A percentile compares a stretch with the other conserved stretches of the same genome.
Conservation (phyloP, 73 alveolate species). For the Breviolum minutum region DNA sequence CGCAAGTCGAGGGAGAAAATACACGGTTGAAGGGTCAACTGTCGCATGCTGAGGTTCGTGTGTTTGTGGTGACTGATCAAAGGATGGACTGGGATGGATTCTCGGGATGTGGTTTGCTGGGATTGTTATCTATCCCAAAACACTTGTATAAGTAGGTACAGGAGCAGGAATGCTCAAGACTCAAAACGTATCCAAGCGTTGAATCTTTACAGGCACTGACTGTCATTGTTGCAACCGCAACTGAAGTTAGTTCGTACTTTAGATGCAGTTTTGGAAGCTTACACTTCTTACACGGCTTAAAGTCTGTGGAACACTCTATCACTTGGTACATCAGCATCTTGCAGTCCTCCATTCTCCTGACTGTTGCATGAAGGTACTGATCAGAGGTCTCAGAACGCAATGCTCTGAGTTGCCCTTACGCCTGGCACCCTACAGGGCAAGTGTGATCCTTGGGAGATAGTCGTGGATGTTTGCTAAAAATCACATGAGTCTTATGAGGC, state of each 20-base stretch:
- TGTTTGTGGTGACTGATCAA: neutral
- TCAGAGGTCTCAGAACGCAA: neutral
- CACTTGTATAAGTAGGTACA: no score
- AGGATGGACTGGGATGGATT: neutral
- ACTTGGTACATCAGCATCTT: neutral
- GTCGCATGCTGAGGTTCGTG: slow-evolving; percentile 48
- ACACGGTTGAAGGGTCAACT: slow-evolving; percentile 43
- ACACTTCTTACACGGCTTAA: no score
- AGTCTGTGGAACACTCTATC: neutral
- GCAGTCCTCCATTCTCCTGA: neutral
- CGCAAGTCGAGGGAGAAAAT: slow-evolving; percentile 62
- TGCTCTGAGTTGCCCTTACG: neutral
- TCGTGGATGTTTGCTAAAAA: no score
- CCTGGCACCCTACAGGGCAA: no score
- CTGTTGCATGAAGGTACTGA: neutral
- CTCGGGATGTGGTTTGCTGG: no score
- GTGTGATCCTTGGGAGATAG: no score
- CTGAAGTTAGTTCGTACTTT: no score
- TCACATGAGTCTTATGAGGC: no score
- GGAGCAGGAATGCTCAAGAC: no score
- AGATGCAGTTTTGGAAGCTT: no score
- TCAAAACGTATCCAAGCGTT: neutral
- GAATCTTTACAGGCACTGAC: neutral
- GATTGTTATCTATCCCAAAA: no score
- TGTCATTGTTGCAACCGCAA: neutral